Conservation (phyloP, 352 stramenopile genomes). For the Globisporangium orthogonon region DNA sequence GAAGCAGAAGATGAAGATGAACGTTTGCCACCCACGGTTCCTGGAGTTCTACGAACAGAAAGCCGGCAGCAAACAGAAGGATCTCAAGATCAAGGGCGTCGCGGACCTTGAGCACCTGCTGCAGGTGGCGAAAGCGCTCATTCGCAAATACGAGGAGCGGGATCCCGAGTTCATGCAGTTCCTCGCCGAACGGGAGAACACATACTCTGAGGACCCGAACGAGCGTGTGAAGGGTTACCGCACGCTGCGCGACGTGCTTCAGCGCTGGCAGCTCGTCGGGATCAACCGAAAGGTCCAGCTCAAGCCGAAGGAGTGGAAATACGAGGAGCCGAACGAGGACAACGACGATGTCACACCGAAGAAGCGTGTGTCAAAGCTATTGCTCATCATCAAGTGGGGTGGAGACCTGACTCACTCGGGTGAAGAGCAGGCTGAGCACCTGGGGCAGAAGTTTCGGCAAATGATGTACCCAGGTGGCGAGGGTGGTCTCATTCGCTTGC, state of each 20-base stretch:
- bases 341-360: slow-evolving; percentile 5
- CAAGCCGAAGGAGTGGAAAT: slow-evolving; percentile 67
- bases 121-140: slow-evolving; percentile 67
- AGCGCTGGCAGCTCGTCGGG: slow-evolving; percentile 93
- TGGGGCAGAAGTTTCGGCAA: slow-evolving; percentile 89
- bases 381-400: slow-evolving; percentile 99
- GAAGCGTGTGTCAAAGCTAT: slow-evolving; percentile 77
- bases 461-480: slow-evolving; percentile 90
- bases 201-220: slow-evolving; percentile 53
- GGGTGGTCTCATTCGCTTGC: slow-evolving; percentile 95
- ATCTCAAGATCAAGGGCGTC: slow-evolving; percentile 86
- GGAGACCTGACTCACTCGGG: slow-evolving; percentile 97
- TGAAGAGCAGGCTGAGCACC: slow-evolving; percentile 92
- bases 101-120: slow-evolving; percentile 73
- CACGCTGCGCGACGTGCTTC: slow-evolving; percentile 92
- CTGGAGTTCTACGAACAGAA: slow-evolving; percentile 77
- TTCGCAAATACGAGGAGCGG: slow-evolving; percentile 56
- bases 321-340: slow-evolving; percentile 22
- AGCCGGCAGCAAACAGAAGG: slow-evolving; percentile 48
- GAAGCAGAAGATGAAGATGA: slow-evolving; percentile 99
- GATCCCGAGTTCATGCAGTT: slow-evolving; percentile 59
- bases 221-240: slow-evolving; percentile 80
- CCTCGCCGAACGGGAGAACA: slow-evolving; percentile 48
- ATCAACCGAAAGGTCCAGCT: slow-evolving; percentile 99
- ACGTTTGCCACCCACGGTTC: slow-evolving; percentile 88